Base-by-base conservation (phyloP, 2,329 filamentous ascomycete genomes). In the Aphanocladium album region DNA sequence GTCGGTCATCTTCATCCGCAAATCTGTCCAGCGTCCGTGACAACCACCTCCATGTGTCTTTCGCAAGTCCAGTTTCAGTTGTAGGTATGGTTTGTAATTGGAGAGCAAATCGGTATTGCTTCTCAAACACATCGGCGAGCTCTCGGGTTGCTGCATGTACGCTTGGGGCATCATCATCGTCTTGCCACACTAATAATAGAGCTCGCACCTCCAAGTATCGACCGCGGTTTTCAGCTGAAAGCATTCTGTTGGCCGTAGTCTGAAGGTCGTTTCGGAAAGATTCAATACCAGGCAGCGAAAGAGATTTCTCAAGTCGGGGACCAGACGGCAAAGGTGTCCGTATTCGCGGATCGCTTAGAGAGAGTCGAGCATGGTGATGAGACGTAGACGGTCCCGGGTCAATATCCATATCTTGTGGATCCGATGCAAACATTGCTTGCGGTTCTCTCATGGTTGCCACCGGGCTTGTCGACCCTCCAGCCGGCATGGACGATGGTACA, bases 241-340 rank as follows among this genome's bases (percentile, higher is more conserved):
- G 71, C 59, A 83, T 79, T 52, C 75, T 77, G 8, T 79, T 77
- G 6, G 78, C 79, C 21, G 77, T 77, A 57, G 70, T 76, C 66
- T 85, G 82, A n/a, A 85, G 69, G 23, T 83, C 80, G 27, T 79
- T 77, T 65, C 79, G 80, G 39, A 83, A 70, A 53, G 72, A 77
- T 59, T 83, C 81, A 27, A 81, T 78, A 6, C 79, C 79, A 4
- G 80, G 80, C 27, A 83, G 65, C 7, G 78, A 76, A 2, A 78
- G 67, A 5, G 78, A 75, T 67, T 80, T 83, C 58, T 83, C 81
- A 7, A 80, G 71, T n/a, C 81, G 77, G 5, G 82, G 82, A 0
- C 80, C 82, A 0, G 81, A 82, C 0, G 83, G 83, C 9, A 86
- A 68, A 14, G 83, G 83, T 2, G 82, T 85, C 50, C 83, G 79